Evolutionary conservation across 805 yeast genomes (phyloP), one percentile per base, ranked within the genome.

Genomic region (Saccharomycopsis capsularis): DNA sequence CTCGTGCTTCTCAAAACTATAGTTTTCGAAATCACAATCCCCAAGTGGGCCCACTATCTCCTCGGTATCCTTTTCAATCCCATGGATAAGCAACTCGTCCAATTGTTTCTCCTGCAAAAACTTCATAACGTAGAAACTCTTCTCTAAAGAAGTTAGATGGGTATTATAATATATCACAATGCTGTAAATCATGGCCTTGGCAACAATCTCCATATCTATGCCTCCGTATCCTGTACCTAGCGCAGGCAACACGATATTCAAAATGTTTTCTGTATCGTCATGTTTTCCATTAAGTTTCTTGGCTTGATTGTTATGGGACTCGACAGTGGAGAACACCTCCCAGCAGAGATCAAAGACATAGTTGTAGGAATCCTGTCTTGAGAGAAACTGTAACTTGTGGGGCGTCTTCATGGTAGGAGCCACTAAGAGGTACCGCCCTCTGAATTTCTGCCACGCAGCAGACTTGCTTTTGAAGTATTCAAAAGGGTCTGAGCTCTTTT

Each of bases 401-500:
- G 54, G 54, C 11, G 34, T 32, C 16, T 27, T 27, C 54, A 51
- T 51, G 3, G 54, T 51, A 6, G 54, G 54, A 3, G 40, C 15
- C 30, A 40, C 35, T 38, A 51, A 21, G 16, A 51, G 19, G 41
- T 47, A 46, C 7, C 48, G 22, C n/a, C 41, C 47, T 41, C 32
- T 22, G 23, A 30, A 46, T 22, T 39, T 37, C 15, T 39, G 25
- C 39, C 40, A 51, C 6, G 54, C 54, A 13, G 22, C 27, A 19
- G 51, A 42, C 3, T 32, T 30, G 4, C 18, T n/a, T 30, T 4
- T 37, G 27, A 45, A 34, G 6, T 4, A 3, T 19, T 29, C 25
- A n/a, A n/a, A n/a, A n/a, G n/a, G n/a, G n/a, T n/a, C n/a, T n/a
- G n/a, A n/a, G n/a, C 11, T 30, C 11, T 11, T 9, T 5, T 18